Percentiles rank a stretch among this genome's conserved stretches.
phyloP scores from a whole-genome alignment of 805 yeast genomes.

The Wickerhamiella nectarea region DNA sequence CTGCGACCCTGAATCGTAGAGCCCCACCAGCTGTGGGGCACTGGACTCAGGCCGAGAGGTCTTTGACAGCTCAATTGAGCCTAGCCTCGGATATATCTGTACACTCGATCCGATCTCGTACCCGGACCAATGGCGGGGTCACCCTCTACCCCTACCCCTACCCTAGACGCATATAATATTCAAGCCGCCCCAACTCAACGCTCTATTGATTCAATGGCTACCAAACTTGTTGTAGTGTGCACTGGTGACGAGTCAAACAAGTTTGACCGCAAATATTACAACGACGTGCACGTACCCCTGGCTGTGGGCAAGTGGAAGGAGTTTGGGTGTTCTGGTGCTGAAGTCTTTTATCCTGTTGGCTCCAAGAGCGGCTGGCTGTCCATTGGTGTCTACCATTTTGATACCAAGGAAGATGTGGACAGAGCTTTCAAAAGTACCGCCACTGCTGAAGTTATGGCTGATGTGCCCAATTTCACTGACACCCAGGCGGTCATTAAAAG shows the following conservation, averaged over 20 bases:
- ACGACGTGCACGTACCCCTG: background rate
- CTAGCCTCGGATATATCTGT: too few relatives aligned
- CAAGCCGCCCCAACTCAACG: background rate
- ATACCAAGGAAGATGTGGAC: background rate
- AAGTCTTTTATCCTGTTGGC: background rate
- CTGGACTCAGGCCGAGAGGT: too few relatives aligned
- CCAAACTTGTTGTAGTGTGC: background rate
- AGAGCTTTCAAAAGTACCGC: background rate
- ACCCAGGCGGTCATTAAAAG: background rate
- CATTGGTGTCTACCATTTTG: background rate
- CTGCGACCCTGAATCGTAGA: too few relatives aligned
- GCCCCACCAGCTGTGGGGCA: too few relatives aligned
- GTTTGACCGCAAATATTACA: background rate
- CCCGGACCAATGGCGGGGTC: too few relatives aligned
- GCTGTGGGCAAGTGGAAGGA: background rate
- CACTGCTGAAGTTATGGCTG: background rate
- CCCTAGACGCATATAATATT: background rate
- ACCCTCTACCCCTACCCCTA: background rate
- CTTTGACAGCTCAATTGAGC: too few relatives aligned
- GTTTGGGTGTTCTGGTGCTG: background rate
- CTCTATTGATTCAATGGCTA: background rate
- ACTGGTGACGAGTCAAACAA: background rate
- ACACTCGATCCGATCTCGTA: too few relatives aligned
- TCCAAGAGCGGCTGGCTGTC: background rate
- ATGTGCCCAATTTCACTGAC: background rate